These are phyloP conservation scores for Fusarium papillatum DNA, from an alignment of 2,329 filamentous ascomycete species.

Conservation along the genomic window DNA sequence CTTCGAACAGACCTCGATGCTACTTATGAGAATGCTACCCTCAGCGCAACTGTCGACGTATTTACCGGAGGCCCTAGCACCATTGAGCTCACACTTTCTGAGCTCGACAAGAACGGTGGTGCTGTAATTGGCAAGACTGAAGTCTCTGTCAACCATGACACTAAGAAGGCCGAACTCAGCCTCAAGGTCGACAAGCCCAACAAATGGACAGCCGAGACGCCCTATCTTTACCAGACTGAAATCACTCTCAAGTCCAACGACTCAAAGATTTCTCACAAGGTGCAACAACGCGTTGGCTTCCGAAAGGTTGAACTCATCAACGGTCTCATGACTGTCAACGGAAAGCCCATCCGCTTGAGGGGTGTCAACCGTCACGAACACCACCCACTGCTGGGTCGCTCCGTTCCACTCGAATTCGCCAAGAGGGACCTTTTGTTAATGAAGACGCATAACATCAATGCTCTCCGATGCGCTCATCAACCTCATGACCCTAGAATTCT, in stretches of 20 bases:
- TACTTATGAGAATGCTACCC: slow-evolving; percentile 62
- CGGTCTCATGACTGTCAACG: slow-evolving; percentile 75
- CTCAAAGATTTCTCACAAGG: slow-evolving; percentile 51
- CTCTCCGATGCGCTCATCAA: slow-evolving; percentile 77
- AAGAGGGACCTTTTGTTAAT: slow-evolving; percentile 74
- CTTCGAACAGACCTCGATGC: slow-evolving; percentile 69
- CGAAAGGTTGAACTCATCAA: slow-evolving; percentile 73
- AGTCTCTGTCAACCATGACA: slow-evolving; percentile 41
- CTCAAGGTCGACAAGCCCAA: slow-evolving; percentile 65
- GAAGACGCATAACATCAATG: slow-evolving; percentile 80
- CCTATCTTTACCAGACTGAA: slow-evolving; percentile 71
- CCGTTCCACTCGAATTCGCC: slow-evolving; percentile 74
- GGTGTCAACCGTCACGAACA: slow-evolving; percentile 78
- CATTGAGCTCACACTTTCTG: slow-evolving; percentile 59
- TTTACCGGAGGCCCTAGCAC: slow-evolving; percentile 48
- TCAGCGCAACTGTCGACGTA: slow-evolving; percentile 60
- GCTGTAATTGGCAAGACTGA: slow-evolving; percentile 52
- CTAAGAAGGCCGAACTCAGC: slow-evolving; percentile 54
- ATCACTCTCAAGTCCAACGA: slow-evolving; percentile 60
- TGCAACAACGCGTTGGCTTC: slow-evolving; percentile 72
- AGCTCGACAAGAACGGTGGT: slow-evolving; percentile 45
- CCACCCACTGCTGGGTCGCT: slow-evolving; percentile 72
- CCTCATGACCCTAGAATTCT: slow-evolving; percentile 73
- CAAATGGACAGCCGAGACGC: slow-evolving; percentile 79
- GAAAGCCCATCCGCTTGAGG: slow-evolving; percentile 70